phyloP scores from a whole-genome alignment of 192 early-diverging fungal genomes.

The Coemansia guatemalensis region DNA sequence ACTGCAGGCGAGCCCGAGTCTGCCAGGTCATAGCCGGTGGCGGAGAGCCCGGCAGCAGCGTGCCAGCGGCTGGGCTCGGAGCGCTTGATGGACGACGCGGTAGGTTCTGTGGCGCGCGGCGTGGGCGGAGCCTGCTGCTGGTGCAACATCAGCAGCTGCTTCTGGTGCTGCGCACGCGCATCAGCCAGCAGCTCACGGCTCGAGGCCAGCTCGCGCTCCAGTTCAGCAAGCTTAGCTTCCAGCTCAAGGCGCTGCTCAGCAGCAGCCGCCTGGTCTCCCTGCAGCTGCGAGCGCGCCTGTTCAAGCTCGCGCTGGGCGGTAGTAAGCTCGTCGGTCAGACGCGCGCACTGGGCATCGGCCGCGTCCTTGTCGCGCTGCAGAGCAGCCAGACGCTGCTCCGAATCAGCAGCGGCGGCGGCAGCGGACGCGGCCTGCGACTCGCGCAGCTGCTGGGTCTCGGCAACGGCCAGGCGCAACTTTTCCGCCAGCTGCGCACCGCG shows the following conservation, averaged over 20 bases:
- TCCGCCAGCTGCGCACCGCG: conserved; percentile 64
- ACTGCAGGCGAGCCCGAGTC: conserved; percentile 19
- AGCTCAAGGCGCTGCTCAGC: conserved; percentile 21
- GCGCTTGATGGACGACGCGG: conserved; percentile 14
- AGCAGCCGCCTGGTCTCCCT: conserved; percentile 6
- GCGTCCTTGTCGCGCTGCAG: conserved; percentile 31
- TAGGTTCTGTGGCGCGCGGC: conserved; percentile 2
- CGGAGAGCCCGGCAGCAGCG: conserved; percentile 29
- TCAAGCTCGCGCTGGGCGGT: conserved; percentile 27
- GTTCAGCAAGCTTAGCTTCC: conserved; percentile 38
- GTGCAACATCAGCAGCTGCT: conserved; percentile 36
- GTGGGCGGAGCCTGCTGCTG: conserved; percentile 7
- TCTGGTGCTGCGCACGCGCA: conserved; percentile 41
- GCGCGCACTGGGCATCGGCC: conserved; percentile 17
- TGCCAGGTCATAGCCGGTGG: conserved; percentile 44
- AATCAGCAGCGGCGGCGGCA: conserved; percentile 15
- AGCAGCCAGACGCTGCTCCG: conserved; percentile 17
- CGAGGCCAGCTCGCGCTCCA: conserved; percentile 36
- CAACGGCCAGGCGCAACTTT: conserved; percentile 32
- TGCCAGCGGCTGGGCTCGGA: conserved; percentile 42
- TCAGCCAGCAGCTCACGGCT: conserved; percentile 35
- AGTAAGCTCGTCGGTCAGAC: conserved; percentile 13
- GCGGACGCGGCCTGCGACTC: conserved; percentile 15
- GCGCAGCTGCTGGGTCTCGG: conserved; percentile 20
- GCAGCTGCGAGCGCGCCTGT: conserved; percentile 18